Conservation (phyloP, 192 early-diverging fungal species). For the Coemansia sp. region DNA sequence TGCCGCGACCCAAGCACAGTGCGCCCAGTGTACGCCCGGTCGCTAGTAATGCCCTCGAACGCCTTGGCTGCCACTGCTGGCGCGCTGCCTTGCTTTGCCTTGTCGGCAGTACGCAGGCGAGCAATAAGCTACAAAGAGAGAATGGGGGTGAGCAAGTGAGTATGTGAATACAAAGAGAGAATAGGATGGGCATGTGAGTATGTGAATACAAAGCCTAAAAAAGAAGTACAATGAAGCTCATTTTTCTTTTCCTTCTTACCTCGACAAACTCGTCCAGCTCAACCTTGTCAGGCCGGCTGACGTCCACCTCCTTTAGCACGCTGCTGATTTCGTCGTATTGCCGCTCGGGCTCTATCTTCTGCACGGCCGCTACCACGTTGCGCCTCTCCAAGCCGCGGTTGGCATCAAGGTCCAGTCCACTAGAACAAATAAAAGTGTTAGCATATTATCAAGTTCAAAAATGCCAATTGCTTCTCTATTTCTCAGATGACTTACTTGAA, state of each 20-base stretch:
- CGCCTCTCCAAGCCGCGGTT: constrained; percentile 72
- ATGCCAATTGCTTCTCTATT: background rate
- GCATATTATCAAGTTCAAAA: background rate
- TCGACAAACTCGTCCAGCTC: constrained; percentile 83
- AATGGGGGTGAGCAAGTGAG: background rate
- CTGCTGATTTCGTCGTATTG: constrained; percentile 77
- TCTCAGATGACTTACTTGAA: constrained; percentile 50
- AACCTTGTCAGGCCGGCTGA: constrained; percentile 68
- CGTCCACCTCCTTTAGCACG: constrained; percentile 68
- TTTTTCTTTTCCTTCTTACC: constrained; percentile 49
- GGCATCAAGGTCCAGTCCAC: constrained; percentile 66
- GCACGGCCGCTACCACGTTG: constrained; percentile 65
- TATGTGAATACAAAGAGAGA: too few relatives aligned
- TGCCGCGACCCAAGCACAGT: constrained; percentile 88
- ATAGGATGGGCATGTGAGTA: too few relatives aligned
- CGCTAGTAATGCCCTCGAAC: constrained; percentile 56
- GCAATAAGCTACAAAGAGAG: constrained; percentile 37
- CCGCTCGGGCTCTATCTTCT: constrained; percentile 67
- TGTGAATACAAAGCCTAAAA: background rate
- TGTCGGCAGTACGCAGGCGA: constrained; percentile 39
- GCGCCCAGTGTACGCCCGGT: constrained; percentile 64
- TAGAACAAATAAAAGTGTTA: constrained; percentile 24
- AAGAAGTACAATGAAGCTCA: too few relatives aligned
- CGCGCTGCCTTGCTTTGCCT: background rate
- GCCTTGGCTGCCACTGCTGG: constrained; percentile 11